A percentile compares a stretch with the other conserved stretches of the same genome.
Conservation (phyloP, 495 filamentous ascomycete species). For the Penicillium egyptiacum region DNA sequence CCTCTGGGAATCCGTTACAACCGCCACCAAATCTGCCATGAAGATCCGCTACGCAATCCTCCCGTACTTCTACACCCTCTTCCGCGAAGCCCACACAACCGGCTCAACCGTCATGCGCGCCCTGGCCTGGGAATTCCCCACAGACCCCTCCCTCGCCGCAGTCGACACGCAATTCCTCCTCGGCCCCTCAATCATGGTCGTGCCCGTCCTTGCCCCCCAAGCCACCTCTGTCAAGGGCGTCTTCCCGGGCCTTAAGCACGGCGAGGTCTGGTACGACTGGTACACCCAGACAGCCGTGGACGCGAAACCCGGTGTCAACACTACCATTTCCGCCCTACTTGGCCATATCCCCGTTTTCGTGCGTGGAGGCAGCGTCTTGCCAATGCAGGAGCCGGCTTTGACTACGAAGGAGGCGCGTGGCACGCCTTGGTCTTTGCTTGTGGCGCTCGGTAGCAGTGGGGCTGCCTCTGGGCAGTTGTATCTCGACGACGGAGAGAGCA, state of each 20-base stretch:
- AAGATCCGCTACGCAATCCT: slow-evolving; percentile 70
- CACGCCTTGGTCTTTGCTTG: slow-evolving; percentile 69
- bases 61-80: slow-evolving; percentile 80
- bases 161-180: slow-evolving; percentile 78
- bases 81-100: slow-evolving; percentile 65
- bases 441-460: slow-evolving; percentile 57
- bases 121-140: slow-evolving; percentile 79
- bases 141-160: slow-evolving; percentile 66
- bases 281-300: slow-evolving; percentile 60
- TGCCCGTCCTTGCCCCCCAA: slow-evolving; percentile 67
- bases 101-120: slow-evolving; percentile 80
- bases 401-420: slow-evolving; percentile 64
- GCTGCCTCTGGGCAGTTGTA: slow-evolving; percentile 68
- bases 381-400: slow-evolving; percentile 68
- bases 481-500: slow-evolving; percentile 79
- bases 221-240: slow-evolving; percentile 68
- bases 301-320: slow-evolving; percentile 60
- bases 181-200: slow-evolving; percentile 67
- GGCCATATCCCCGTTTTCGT: slow-evolving; percentile 79
- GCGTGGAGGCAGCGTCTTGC: slow-evolving; percentile 67
- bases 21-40: slow-evolving; percentile 68
- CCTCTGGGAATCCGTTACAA: slow-evolving; percentile 65
- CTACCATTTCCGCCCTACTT: slow-evolving; percentile 71
- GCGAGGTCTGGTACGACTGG: slow-evolving; percentile 81
- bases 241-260: slow-evolving; percentile 68